Percentiles rank a stretch among this genome's conserved stretches.
phyloP scores from a whole-genome alignment of 2,329 filamentous ascomycete genomes.

The Penicillium sp. region DNA sequence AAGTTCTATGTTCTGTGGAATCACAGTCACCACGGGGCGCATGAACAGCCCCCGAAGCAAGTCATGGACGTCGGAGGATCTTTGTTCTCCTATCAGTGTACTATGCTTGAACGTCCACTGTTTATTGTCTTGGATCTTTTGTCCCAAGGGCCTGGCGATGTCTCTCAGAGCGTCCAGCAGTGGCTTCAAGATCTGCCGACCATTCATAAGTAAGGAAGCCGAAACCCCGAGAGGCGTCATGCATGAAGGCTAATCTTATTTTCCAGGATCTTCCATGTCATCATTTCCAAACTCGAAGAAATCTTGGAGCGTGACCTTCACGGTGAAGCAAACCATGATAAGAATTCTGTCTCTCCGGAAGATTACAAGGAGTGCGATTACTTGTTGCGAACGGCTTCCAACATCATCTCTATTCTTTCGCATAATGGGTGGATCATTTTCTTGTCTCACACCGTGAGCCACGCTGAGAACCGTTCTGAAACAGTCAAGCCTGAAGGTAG shows the following conservation, averaged over 20 bases:
- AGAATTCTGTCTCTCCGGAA: conserved; percentile 51
- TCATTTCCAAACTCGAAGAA: conserved; percentile 35
- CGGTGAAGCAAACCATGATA: conserved; percentile 33
- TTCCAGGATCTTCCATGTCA: conserved; percentile 36
- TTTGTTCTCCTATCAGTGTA: conserved; percentile 40
- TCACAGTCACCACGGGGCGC: conserved; percentile 40
- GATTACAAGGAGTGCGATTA: conserved; percentile 77
- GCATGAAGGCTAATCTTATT: conserved; percentile 21
- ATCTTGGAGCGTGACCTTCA: conserved; percentile 28
- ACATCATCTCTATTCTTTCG: conserved; percentile 67
- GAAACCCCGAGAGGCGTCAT: background rate
- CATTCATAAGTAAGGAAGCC: conserved; percentile 44
- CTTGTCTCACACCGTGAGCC: conserved; percentile 58
- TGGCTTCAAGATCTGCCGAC: conserved; percentile 67
- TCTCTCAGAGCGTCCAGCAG: conserved; percentile 71
- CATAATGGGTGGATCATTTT: conserved; percentile 69
- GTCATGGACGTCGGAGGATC: conserved; percentile 28
- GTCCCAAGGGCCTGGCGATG: conserved; percentile 67
- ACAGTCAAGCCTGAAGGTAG: conserved; percentile 51
- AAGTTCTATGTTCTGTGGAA: conserved; percentile 45
- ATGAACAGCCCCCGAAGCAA: conserved; percentile 37
- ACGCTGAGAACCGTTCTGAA: conserved; percentile 47
- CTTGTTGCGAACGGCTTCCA: conserved; percentile 70
- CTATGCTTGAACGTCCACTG: conserved; percentile 75
- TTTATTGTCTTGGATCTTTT: conserved; percentile 79